Conservation (phyloP, 139 green algal species). For the Tetratostichococcus sp. region DNA sequence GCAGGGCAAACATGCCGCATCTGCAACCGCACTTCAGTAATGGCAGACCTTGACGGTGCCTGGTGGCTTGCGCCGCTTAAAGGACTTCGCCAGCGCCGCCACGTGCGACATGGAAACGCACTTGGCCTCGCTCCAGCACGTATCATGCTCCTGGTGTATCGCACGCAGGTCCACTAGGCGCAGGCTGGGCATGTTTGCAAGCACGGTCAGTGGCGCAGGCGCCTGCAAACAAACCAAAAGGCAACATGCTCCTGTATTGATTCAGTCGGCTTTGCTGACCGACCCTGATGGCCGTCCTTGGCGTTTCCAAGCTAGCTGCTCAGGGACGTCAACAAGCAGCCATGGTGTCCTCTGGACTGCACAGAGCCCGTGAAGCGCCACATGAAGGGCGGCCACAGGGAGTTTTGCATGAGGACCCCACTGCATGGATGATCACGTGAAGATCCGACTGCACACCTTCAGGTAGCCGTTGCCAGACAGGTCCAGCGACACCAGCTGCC, state of each 20-base stretch:
- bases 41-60: slow-evolving; percentile 4
- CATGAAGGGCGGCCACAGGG: too few relatives aligned
- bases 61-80: slow-evolving; percentile 27
- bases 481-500: slow-evolving; percentile 33
- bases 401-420: too few relatives aligned
- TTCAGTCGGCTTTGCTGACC: too few relatives aligned
- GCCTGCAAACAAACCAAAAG: background rate
- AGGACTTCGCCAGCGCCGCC: slow-evolving; percentile 30
- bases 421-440: too few relatives aligned
- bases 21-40: background rate
- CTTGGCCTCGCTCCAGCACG: slow-evolving; percentile 47
- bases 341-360: too few relatives aligned
- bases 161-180: slow-evolving; percentile 38
- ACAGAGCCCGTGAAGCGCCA: too few relatives aligned
- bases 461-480: slow-evolving; percentile 39
- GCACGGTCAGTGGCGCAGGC: slow-evolving; percentile 25
- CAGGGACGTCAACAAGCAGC: too few relatives aligned
- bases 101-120: slow-evolving; percentile 54
- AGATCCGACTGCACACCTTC: too few relatives aligned
- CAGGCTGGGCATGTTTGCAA: slow-evolving; percentile 18
- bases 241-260: too few relatives aligned
- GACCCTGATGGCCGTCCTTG: too few relatives aligned
- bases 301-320: too few relatives aligned
- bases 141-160: slow-evolving; percentile 33
- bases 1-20: too few relatives aligned